Evolutionary conservation across 2,329 filamentous ascomycete genomes (phyloP).

Genomic region (Alternaria postmessia): DNA sequence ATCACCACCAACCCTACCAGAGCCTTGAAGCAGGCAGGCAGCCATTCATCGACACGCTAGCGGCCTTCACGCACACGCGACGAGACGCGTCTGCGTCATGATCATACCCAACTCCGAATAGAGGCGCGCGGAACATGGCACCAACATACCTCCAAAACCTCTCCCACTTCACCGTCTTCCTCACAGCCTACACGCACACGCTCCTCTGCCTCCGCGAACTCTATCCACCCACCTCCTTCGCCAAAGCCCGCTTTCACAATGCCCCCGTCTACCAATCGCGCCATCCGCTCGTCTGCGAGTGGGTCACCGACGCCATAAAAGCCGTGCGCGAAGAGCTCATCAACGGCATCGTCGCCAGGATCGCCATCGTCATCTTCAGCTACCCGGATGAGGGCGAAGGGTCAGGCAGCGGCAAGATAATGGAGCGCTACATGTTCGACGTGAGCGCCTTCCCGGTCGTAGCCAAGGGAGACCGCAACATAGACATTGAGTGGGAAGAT

Average conservation of each 20-base stretch:
- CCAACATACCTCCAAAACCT: slow-evolving; percentile 61
- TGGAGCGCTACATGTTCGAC: slow-evolving; percentile 69
- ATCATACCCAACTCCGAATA: neutral
- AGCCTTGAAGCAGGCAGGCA: neutral
- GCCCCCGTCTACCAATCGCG: slow-evolving; percentile 84
- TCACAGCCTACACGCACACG: slow-evolving; percentile 83
- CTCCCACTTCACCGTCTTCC: slow-evolving; percentile 77
- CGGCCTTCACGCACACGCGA: slow-evolving; percentile 20
- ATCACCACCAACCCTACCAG: neutral
- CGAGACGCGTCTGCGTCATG: slow-evolving; percentile 17
- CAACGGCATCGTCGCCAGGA: slow-evolving; percentile 59
- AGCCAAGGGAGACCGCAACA: slow-evolving; percentile 56
- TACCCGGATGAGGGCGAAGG: slow-evolving; percentile 38
- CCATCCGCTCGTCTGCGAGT: slow-evolving; percentile 84
- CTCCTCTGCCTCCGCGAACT: slow-evolving; percentile 83
- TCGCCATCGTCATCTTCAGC: slow-evolving; percentile 65
- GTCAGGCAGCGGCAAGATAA: slow-evolving; percentile 55
- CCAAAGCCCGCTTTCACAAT: slow-evolving; percentile 82
- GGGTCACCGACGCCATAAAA: slow-evolving; percentile 81
- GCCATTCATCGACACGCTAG: slow-evolving; percentile 6
- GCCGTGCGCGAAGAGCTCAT: slow-evolving; percentile 76
- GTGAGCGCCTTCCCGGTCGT: slow-evolving; percentile 65
- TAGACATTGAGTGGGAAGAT: slow-evolving; percentile 57
- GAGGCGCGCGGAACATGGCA: slow-evolving; percentile 27
- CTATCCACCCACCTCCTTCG: slow-evolving; percentile 80